These are phyloP conservation scores for Cercospora janseana DNA, from an alignment of 2,329 filamentous ascomycete genomes.

Conservation along the genomic window DNA sequence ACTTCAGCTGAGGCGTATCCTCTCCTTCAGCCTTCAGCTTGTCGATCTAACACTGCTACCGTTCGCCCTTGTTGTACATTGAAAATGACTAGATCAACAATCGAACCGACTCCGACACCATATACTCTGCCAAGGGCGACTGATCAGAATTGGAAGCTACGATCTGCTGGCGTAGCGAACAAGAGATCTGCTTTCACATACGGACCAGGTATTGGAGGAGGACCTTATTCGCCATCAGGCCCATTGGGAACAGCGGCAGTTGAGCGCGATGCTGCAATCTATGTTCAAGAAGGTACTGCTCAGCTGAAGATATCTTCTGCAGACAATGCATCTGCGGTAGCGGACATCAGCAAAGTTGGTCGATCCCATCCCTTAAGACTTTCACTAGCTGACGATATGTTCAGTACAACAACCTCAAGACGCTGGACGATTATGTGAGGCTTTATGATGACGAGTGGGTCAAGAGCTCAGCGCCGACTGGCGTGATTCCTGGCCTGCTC, in stretches of 20 bases:
- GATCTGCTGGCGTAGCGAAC: not conserved
- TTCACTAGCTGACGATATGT: not conserved
- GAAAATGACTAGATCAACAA: no score
- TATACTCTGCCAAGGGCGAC: not conserved
- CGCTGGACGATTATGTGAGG: constrained; percentile 40
- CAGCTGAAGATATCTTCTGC: not conserved
- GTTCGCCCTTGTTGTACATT: no score
- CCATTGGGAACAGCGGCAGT: constrained; percentile 4
- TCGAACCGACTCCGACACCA: not conserved
- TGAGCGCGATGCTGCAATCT: not conserved
- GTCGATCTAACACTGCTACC: no score
- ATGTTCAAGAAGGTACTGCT: not conserved
- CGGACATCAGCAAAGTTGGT: not conserved
- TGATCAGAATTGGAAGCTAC: not conserved
- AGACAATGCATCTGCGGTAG: constrained; percentile 2
- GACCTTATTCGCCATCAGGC: constrained; percentile 7
- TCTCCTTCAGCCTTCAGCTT: no score
- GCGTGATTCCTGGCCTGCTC: constrained; percentile 40
- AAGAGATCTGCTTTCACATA: constrained; percentile 1
- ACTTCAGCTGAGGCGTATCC: no score
- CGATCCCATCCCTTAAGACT: not conserved
- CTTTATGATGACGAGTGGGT: constrained; percentile 48
- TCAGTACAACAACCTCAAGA: constrained; percentile 26
- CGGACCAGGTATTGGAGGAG: constrained; percentile 7
- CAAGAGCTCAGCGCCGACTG: constrained; percentile 37